These are phyloP conservation scores for Pseudogymnoascus sp. DNA, from an alignment of 2,329 filamentous ascomycete genomes.

Conservation along the genomic window DNA sequence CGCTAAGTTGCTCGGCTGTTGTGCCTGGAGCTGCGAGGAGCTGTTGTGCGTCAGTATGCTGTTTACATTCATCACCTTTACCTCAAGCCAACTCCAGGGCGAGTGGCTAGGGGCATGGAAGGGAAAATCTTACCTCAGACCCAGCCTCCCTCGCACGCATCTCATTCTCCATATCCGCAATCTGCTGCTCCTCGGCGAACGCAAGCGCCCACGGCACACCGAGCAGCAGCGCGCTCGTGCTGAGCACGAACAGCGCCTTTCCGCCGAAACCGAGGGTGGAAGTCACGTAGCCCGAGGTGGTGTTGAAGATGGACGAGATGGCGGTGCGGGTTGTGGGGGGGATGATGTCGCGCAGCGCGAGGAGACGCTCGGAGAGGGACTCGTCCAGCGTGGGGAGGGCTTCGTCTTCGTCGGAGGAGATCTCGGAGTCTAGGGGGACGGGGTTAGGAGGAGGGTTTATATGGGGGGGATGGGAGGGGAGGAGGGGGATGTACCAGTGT, in stretches of 20 bases:
- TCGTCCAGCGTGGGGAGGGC: constrained; percentile 50
- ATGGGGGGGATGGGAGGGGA: not conserved
- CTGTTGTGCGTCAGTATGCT: not conserved
- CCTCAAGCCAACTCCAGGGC: not conserved
- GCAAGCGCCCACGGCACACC: constrained; percentile 91
- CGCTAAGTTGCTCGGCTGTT: constrained; percentile 6
- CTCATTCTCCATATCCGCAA: constrained; percentile 95
- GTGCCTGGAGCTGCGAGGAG: not conserved
- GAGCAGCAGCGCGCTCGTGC: constrained; percentile 79
- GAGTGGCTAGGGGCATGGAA: not conserved
- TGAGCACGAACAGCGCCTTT: constrained; percentile 84
- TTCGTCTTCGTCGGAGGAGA: constrained; percentile 72
- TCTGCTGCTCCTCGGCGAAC: constrained; percentile 91
- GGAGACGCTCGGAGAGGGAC: constrained; percentile 59
- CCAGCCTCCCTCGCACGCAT: constrained; percentile 92
- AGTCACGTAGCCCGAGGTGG: constrained; percentile 50
- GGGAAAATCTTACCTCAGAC: constrained; percentile 52
- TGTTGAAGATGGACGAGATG: constrained; percentile 53
- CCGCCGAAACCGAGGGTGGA: constrained; percentile 64
- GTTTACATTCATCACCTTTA: not conserved
- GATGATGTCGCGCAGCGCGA: constrained; percentile 68
- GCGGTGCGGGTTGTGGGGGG: constrained; percentile 64
- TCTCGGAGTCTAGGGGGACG: constrained; percentile 60
- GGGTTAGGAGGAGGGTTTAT: constrained; percentile 9
- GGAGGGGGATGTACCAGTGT: constrained; percentile 61